Evolutionary conservation across 306 rosid species (phyloP).

Genomic region (Cucurbita moschata): DNA sequence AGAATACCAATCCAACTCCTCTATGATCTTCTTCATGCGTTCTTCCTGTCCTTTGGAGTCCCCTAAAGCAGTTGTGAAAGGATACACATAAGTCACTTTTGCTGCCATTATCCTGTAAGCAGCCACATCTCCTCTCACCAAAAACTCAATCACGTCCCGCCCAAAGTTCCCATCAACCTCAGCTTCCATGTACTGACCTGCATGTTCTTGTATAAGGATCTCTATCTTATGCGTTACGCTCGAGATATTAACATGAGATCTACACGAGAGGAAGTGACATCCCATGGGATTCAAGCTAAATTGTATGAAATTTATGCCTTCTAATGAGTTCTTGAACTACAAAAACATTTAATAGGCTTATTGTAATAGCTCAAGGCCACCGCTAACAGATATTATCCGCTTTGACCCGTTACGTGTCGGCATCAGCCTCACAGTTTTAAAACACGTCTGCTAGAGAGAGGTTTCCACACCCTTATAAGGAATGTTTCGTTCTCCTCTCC

Average conservation of each 20-base stretch:
- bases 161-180: conserved; percentile 86
- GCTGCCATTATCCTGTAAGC: conserved; percentile 63
- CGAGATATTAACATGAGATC: not conserved
- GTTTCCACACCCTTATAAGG: too few species aligned
- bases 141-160: conserved; percentile 66
- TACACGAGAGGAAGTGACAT: not conserved
- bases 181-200: conserved; percentile 68
- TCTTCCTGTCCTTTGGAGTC: conserved; percentile 91
- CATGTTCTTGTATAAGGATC: not conserved
- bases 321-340: not conserved
- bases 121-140: conserved; percentile 78
- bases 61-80: conserved; percentile 85
- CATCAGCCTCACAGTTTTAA: too few species aligned
- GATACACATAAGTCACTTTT: conserved; percentile 73
- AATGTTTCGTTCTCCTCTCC: too few species aligned
- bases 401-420: too few species aligned
- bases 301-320: not conserved
- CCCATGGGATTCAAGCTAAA: not conserved
- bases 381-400: too few species aligned
- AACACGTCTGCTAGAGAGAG: too few species aligned
- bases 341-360: too few species aligned
- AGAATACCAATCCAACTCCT: conserved; percentile 74
- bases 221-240: not conserved
- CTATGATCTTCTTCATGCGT: conserved; percentile 53
- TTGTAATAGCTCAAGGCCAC: too few species aligned